Evolutionary conservation across 2,329 filamentous ascomycete genomes (phyloP).

Genomic region (Intubia oerlemansii): DNA sequence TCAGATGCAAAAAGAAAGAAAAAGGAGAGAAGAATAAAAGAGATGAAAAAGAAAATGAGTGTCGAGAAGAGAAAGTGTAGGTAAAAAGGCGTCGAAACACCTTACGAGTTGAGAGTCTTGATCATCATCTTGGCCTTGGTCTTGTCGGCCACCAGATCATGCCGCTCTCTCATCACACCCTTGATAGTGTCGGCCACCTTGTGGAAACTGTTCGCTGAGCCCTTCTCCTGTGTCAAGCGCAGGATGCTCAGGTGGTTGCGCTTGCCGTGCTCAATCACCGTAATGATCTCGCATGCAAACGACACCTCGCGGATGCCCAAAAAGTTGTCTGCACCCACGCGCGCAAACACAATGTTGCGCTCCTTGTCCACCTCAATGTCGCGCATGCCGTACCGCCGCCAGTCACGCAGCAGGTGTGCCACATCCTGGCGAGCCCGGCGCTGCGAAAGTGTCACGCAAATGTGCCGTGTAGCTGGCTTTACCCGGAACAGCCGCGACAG

Average conservation of each 20-base stretch:
- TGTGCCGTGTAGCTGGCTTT: slow-evolving; percentile 54
- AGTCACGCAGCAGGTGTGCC: slow-evolving; percentile 52
- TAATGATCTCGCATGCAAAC: slow-evolving; percentile 74
- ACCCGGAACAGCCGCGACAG: slow-evolving; percentile 74
- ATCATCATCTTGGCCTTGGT: slow-evolving; percentile 52
- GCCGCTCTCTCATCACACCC: slow-evolving; percentile 40
- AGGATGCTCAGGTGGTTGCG: slow-evolving; percentile 58
- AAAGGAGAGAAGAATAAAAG: no score
- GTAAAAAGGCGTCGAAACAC: no score
- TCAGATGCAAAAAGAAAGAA: no score
- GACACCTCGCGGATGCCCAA: slow-evolving; percentile 71
- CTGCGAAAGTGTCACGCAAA: slow-evolving; percentile 57
- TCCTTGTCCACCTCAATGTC: slow-evolving; percentile 62
- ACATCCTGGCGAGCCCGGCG: slow-evolving; percentile 60
- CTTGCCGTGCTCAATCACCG: slow-evolving; percentile 67
- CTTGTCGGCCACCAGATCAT: slow-evolving; percentile 47
- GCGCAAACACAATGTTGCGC: slow-evolving; percentile 59
- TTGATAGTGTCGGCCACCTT: slow-evolving; percentile 61
- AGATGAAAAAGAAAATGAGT: no score
- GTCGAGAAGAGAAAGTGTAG: no score
- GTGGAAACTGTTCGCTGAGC: slow-evolving; percentile 79
- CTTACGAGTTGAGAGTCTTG: slow-evolving; percentile 35
- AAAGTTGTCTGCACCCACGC: slow-evolving; percentile 52
- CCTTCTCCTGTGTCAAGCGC: slow-evolving; percentile 72
- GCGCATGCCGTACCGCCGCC: slow-evolving; percentile 62